These are phyloP conservation scores for Viola pubescens DNA, from an alignment of 441 rosid species.

Conservation along the genomic window DNA sequence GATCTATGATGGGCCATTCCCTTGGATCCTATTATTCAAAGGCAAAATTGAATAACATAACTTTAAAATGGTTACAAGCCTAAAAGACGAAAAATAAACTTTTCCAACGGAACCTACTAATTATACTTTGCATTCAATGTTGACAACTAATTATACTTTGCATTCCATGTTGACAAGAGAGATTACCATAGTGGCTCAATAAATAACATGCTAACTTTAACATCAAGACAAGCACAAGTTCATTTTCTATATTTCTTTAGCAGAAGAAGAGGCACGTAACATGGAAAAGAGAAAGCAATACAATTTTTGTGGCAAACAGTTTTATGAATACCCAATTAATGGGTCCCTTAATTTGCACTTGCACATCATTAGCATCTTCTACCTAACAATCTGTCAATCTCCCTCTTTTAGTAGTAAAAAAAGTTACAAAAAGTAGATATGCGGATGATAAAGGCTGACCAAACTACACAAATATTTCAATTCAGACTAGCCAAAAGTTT, in stretches of 20 bases:
- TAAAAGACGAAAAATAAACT: not conserved
- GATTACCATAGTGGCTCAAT: not conserved
- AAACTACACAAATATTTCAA: constrained; percentile 4
- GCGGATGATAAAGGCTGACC: constrained; percentile 15
- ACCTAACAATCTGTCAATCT: not conserved
- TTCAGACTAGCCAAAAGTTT: not conserved
- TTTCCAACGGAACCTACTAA: too few species aligned
- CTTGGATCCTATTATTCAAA: constrained; percentile 39
- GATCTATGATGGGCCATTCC: constrained; percentile 87
- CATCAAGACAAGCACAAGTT: not conserved
- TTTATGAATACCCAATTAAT: constrained; percentile 1
- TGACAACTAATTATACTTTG: not conserved
- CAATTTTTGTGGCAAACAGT: not conserved
- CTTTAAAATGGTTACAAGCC: constrained; percentile 1
- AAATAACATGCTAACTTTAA: not conserved
- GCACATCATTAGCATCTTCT: constrained; percentile 8
- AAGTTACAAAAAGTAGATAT: constrained; percentile 1
- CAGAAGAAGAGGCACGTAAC: not conserved
- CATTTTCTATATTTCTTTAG: not conserved
- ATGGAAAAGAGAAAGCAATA: not conserved
- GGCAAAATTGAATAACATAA: constrained; percentile 4
- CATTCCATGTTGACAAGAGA: not conserved
- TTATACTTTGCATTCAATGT: not conserved
- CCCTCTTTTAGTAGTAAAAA: not conserved
- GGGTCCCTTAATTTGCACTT: constrained; percentile 12